Evolutionary conservation across 352 stramenopile species (phyloP).

Genomic region (Phytophthora megakarya): DNA sequence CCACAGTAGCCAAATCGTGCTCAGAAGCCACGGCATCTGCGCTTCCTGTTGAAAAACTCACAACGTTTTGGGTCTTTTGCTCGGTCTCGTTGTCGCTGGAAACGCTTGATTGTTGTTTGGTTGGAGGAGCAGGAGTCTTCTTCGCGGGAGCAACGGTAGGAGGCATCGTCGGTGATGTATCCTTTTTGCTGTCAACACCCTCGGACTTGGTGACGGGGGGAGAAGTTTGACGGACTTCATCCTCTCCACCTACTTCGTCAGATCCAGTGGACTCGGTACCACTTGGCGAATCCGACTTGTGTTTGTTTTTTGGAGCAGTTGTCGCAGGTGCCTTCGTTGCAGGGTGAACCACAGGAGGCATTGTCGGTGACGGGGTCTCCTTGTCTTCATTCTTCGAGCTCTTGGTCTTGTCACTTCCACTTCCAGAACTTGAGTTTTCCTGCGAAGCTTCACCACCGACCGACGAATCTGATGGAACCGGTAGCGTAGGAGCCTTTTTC

Average conservation of each 20-base stretch:
- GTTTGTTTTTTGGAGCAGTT: background rate
- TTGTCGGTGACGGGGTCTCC: slow-evolving; percentile 13
- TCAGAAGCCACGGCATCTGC: slow-evolving; percentile 3
- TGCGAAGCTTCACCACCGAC: background rate
- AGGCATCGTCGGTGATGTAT: slow-evolving; percentile 10
- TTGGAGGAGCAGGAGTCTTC: slow-evolving; percentile 2
- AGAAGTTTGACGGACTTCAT: background rate
- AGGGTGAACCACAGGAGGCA: slow-evolving; percentile 12
- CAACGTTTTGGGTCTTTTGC: background rate
- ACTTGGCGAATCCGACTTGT: background rate
- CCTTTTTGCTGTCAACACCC: background rate
- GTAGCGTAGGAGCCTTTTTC: slow-evolving; percentile 1
- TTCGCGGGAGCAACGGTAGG: slow-evolving; percentile 7
- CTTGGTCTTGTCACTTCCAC: slow-evolving; percentile 3
- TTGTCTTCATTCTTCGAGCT: background rate
- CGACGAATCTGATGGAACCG: slow-evolving; percentile 1
- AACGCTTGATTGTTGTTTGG: background rate
- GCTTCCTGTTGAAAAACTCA: background rate
- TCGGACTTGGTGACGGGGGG: background rate
- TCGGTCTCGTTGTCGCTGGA: background rate
- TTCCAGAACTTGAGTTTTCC: slow-evolving; percentile 1
- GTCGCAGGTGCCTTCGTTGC: slow-evolving; percentile 15
- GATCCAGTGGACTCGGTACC: background rate
- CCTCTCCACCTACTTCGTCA: background rate
- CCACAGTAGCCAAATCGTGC: background rate